These are phyloP conservation scores for Toxoplasma gondii DNA, from an alignment of 169 alveolate species.

Conservation along the genomic window DNA sequence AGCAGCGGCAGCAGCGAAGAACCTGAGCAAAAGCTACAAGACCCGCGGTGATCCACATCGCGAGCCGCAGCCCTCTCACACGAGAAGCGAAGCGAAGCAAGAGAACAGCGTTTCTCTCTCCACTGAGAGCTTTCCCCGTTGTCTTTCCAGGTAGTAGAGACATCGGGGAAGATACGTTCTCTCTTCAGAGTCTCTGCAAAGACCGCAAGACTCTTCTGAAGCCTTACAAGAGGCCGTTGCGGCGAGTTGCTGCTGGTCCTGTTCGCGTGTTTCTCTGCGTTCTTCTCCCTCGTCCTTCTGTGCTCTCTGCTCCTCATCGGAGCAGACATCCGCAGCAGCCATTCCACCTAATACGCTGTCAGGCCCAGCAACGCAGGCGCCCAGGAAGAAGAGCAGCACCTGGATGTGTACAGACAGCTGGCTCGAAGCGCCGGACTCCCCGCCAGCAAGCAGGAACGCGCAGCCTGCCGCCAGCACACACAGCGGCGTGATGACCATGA, in stretches of 20 bases:
- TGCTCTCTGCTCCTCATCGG: neutral
- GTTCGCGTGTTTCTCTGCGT: neutral
- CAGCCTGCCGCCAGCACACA: constrained; percentile 39
- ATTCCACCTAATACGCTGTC: constrained; percentile 74
- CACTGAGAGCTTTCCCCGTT: no score
- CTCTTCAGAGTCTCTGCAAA: no score
- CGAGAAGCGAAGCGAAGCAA: no score
- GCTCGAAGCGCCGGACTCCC: neutral
- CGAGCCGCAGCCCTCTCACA: no score
- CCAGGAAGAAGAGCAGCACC: constrained; percentile 42
- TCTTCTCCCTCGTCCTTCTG: neutral
- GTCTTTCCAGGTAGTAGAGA: no score
- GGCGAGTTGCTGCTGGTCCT: neutral
- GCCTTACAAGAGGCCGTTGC: neutral
- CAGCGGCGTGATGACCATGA: constrained; percentile 44
- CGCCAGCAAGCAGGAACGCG: neutral
- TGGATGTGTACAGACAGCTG: constrained; percentile 1
- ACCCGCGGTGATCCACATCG: no score
- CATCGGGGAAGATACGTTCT: no score
- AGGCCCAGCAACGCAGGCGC: constrained; percentile 69
- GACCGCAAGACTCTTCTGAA: no score
- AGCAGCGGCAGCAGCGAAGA: no score
- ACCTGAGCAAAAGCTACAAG: no score
- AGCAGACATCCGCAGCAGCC: constrained; percentile 70
- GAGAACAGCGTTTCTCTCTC: no score